phyloP scores from a whole-genome alignment of 805 yeast species.

The Torulaspora delbrueckii region DNA sequence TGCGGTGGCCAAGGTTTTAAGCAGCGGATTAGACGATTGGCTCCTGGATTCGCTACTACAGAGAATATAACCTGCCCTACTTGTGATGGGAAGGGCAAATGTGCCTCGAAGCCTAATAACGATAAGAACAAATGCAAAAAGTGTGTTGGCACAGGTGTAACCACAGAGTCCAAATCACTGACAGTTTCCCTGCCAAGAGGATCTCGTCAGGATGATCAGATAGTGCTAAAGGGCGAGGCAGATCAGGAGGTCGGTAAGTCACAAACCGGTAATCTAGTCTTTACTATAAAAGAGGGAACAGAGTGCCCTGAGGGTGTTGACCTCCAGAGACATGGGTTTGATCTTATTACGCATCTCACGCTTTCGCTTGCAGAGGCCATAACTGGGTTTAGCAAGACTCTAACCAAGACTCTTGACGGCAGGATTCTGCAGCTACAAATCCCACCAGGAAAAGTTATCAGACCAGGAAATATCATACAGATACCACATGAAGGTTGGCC shows the following conservation, averaged over 20 bases:
- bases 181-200: constrained; percentile 79
- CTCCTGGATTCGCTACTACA: constrained; percentile 70
- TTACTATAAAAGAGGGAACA: constrained; percentile 49
- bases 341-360: constrained; percentile 54
- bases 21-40: constrained; percentile 57
- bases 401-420: constrained; percentile 74
- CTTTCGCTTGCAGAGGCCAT: constrained; percentile 76
- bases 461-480: constrained; percentile 67
- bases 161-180: constrained; percentile 62
- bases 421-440: constrained; percentile 60
- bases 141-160: constrained; percentile 62
- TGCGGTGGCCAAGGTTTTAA: constrained; percentile 73
- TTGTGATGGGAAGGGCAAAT: constrained; percentile 69
- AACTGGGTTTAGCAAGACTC: constrained; percentile 67
- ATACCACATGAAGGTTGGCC: constrained; percentile 86
- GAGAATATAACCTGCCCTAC: constrained; percentile 55
- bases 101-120: constrained; percentile 26
- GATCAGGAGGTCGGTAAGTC: constrained; percentile 68
- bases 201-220: constrained; percentile 52
- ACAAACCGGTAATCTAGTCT: constrained; percentile 69
- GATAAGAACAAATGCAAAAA: constrained; percentile 68
- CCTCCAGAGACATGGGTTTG: constrained; percentile 57
- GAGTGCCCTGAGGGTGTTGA: constrained; percentile 35
- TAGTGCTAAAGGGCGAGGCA: constrained; percentile 62
- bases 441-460: constrained; percentile 73